Evolutionary conservation across 23 red algal genomes (phyloP).

Genomic region (Gracilaria gracilis): DNA sequence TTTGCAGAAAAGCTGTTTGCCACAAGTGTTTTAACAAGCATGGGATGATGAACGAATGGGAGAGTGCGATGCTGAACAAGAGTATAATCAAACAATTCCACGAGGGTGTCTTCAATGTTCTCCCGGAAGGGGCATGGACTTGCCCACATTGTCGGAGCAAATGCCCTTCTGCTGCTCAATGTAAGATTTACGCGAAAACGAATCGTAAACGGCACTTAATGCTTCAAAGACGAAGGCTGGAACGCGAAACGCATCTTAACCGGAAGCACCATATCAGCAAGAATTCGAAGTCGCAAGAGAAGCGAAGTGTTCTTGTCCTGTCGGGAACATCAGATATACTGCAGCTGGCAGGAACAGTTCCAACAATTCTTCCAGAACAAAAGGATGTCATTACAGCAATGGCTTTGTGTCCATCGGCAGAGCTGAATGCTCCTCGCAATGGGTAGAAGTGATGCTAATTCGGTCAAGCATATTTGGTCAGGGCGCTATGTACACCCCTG

Average conservation of each 20-base stretch:
- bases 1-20: slow-evolving; percentile 65
- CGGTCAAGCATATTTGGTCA: background rate
- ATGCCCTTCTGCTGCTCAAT: slow-evolving; percentile 57
- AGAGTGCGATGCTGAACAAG: slow-evolving; percentile 26
- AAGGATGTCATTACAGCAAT: background rate
- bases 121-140: slow-evolving; percentile 46
- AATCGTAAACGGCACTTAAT: slow-evolving; percentile 59
- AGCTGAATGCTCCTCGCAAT: slow-evolving; percentile 4
- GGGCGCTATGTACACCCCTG: background rate
- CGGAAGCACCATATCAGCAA: background rate
- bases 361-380: background rate
- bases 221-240: slow-evolving; percentile 50
- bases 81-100: slow-evolving; percentile 43
- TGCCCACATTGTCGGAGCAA: slow-evolving; percentile 55
- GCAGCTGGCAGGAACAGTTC: background rate
- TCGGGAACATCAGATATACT: background rate
- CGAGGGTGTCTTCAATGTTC: slow-evolving; percentile 9
- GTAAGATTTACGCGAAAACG: slow-evolving; percentile 71
- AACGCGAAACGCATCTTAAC: slow-evolving; percentile 10
- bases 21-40: slow-evolving; percentile 74
- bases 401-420: background rate
- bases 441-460: background rate
- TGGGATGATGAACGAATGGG: slow-evolving; percentile 48
- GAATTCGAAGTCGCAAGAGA: background rate
- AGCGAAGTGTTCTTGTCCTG: background rate